These are phyloP conservation scores for Ogataea paraovalis DNA, from an alignment of 805 yeast species.

Conservation along the genomic window DNA sequence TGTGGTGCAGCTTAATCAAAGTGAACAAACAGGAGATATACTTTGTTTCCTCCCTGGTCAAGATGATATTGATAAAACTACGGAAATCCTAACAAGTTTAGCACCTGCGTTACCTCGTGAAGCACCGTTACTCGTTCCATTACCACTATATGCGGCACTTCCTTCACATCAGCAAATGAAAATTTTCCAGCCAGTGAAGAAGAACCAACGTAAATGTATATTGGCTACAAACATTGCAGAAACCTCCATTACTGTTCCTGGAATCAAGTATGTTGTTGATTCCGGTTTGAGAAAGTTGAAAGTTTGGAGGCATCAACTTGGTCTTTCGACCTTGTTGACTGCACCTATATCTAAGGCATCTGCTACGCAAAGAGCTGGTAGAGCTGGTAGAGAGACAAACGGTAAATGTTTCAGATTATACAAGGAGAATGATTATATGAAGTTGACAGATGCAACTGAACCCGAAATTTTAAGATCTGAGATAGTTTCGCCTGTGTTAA, in stretches of 20 bases:
- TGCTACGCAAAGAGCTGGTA: constrained; percentile 92
- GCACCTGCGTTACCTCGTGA: constrained; percentile 66
- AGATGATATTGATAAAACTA: constrained; percentile 91
- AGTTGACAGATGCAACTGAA: constrained; percentile 75
- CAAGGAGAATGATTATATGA: constrained; percentile 63
- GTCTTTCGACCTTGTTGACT: constrained; percentile 86
- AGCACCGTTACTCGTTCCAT: constrained; percentile 70
- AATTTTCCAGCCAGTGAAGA: constrained; percentile 65
- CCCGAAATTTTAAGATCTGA: constrained; percentile 90
- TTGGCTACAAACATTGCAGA: constrained; percentile 96
- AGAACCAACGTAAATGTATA: constrained; percentile 77
- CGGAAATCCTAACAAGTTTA: constrained; percentile 51
- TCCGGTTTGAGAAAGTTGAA: constrained; percentile 90
- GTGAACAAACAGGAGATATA: constrained; percentile 87
- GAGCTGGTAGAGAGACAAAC: constrained; percentile 97
- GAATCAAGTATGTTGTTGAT: constrained; percentile 89
- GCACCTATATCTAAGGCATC: constrained; percentile 92
- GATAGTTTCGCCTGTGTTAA: constrained; percentile 76
- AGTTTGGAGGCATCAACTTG: constrained; percentile 91
- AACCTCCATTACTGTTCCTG: constrained; percentile 94
- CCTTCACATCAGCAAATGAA: constrained; percentile 79
- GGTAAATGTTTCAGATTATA: constrained; percentile 88
- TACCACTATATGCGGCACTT: constrained; percentile 91
- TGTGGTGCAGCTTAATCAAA: constrained; percentile 70
- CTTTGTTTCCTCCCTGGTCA: constrained; percentile 93